Evolutionary conservation across 2,329 filamentous ascomycete genomes (phyloP).

Genomic region (Pestalotiopsis sp.): DNA sequence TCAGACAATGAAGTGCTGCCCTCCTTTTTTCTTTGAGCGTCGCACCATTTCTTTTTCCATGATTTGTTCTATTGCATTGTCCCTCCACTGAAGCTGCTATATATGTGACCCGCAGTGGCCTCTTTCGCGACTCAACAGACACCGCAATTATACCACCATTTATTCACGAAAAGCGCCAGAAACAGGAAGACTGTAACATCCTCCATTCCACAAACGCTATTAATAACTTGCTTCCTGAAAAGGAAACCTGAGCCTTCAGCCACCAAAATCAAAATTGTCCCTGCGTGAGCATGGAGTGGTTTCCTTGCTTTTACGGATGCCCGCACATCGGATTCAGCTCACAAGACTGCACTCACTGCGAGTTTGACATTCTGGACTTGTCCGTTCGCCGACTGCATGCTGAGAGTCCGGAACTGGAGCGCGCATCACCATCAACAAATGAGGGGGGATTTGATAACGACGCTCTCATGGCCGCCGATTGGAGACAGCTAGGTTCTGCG

Average conservation of each 20-base stretch:
- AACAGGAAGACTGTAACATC: too few species aligned
- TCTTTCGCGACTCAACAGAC: background rate
- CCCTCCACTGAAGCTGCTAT: background rate
- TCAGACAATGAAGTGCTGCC: background rate
- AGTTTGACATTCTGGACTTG: background rate
- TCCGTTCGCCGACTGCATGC: background rate
- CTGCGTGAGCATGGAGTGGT: background rate
- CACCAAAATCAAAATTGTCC: background rate
- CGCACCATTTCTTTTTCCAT: background rate
- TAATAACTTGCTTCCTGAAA: too few species aligned
- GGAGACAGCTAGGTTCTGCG: background rate
- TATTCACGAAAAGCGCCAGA: too few species aligned
- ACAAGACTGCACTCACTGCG: background rate
- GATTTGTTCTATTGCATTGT: background rate
- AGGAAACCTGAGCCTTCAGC: background rate
- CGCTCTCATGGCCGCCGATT: background rate
- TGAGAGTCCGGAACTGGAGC: background rate
- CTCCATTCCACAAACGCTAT: too few species aligned
- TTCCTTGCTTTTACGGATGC: background rate
- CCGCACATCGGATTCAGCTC: background rate
- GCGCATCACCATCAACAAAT: background rate
- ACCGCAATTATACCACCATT: too few species aligned
- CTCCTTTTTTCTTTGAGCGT: background rate
- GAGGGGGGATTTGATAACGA: background rate
- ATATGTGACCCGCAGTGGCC: background rate